Percentiles rank a stretch among this genome's conserved stretches.
These are phyloP conservation scores for Zygosaccharomyces sapae DNA, from an alignment of 1,139 yeast genomes.

Conservation along the genomic window DNA sequence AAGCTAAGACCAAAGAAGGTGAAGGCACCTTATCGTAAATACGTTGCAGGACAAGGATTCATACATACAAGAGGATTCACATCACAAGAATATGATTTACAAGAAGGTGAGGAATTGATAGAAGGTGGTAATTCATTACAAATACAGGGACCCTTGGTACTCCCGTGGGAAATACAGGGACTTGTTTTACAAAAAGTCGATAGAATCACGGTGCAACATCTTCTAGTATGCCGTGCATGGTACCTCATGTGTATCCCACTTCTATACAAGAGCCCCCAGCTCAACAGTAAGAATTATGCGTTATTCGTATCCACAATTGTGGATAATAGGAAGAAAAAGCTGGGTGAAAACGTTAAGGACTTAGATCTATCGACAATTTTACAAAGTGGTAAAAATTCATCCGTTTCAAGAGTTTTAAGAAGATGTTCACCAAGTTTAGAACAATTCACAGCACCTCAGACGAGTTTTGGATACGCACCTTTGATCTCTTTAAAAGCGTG, in stretches of 20 bases:
- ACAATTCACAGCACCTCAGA: constrained; percentile 83
- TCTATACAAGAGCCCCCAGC: constrained; percentile 58
- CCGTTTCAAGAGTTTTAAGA: constrained; percentile 73
- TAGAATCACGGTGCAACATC: constrained; percentile 46
- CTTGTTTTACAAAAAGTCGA: constrained; percentile 45
- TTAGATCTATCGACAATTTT: constrained; percentile 74
- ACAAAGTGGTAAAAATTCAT: constrained; percentile 92
- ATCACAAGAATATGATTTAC: constrained; percentile 4
- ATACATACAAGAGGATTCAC: constrained; percentile 25
- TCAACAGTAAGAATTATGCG: constrained; percentile 64
- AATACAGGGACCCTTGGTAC: constrained; percentile 27
- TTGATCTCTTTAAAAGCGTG: constrained; percentile 74
- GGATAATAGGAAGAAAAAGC: constrained; percentile 32
- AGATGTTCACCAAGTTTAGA: constrained; percentile 63
- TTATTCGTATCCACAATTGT: constrained; percentile 69
- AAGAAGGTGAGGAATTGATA: constrained; percentile 7
- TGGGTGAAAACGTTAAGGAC: constrained; percentile 44
- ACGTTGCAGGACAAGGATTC: constrained; percentile 59
- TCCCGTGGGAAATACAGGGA: constrained; percentile 53
- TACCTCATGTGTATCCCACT: constrained; percentile 56
- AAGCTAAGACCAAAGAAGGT: constrained; percentile 80
- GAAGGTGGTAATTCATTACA: constrained; percentile 4
- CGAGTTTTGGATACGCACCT: constrained; percentile 91
- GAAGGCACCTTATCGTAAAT: constrained; percentile 71
- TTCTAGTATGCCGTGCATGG: constrained; percentile 60